Percentiles rank a stretch among this genome's conserved stretches.
These are phyloP conservation scores for Aureobasidium sp. DNA, from an alignment of 2,329 filamentous ascomycete species.

Conservation along the genomic window DNA sequence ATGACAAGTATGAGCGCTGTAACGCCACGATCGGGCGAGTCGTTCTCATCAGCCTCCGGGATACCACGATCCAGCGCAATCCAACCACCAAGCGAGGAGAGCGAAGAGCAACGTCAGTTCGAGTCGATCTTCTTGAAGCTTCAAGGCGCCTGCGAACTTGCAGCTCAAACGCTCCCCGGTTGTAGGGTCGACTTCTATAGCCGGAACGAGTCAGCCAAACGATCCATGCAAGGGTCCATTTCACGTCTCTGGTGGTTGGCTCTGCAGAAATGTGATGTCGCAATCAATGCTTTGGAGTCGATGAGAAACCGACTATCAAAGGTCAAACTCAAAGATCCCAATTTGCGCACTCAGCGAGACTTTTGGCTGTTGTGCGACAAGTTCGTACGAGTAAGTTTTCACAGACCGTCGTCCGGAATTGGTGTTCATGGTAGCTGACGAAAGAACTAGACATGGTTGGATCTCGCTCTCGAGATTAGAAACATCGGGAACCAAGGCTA, in stretches of 20 bases:
- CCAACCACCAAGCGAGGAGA: conserved; percentile 42
- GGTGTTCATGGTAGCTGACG: conserved; percentile 8
- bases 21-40: conserved; percentile 77
- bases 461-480: conserved; percentile 57
- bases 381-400: conserved; percentile 51
- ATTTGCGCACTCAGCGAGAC: conserved; percentile 57
- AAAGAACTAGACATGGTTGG: conserved; percentile 53
- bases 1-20: conserved; percentile 41
- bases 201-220: conserved; percentile 54
- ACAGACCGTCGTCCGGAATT: background rate
- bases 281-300: conserved; percentile 65
- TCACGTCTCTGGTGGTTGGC: conserved; percentile 63
- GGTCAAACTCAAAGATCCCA: conserved; percentile 80
- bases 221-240: conserved; percentile 28
- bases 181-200: conserved; percentile 61
- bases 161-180: conserved; percentile 63
- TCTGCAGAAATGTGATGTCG: conserved; percentile 62
- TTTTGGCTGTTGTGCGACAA: conserved; percentile 67
- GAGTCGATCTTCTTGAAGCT: conserved; percentile 76
- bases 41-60: conserved; percentile 49
- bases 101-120: conserved; percentile 73
- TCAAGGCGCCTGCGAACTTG: conserved; percentile 64
- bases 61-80: conserved; percentile 40
- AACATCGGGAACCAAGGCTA: conserved; percentile 30
- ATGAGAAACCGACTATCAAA: conserved; percentile 66